These are phyloP conservation scores for Aphanomyces cochlioides DNA, from an alignment of 352 stramenopile species.

Conservation along the genomic window DNA sequence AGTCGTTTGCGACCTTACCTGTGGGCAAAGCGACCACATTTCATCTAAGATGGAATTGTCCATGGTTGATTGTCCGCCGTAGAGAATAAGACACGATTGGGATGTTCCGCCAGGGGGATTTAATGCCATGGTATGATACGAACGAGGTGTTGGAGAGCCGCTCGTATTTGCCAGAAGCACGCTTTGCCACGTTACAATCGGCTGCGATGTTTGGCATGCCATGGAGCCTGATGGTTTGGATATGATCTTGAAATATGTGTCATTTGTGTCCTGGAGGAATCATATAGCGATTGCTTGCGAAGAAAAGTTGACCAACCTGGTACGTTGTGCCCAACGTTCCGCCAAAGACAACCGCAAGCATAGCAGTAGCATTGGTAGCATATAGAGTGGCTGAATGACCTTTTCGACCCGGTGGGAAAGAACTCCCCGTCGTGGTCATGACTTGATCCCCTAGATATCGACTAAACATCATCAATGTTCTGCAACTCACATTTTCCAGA, in stretches of 20 bases:
- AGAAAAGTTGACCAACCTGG: background rate
- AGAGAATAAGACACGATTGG: slow-evolving; percentile 49
- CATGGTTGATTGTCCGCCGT: slow-evolving; percentile 48
- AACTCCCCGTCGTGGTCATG: background rate
- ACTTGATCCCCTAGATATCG: slow-evolving; percentile 23
- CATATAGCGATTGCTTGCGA: no score
- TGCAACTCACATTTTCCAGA: background rate
- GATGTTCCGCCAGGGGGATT: background rate
- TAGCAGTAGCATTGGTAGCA: slow-evolving; percentile 8
- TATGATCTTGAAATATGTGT: slow-evolving; percentile 11
- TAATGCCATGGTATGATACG: slow-evolving; percentile 22
- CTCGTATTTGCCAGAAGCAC: background rate
- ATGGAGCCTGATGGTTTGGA: background rate
- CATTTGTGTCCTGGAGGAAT: slow-evolving; percentile 19
- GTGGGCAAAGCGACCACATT: slow-evolving; percentile 63
- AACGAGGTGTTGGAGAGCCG: background rate
- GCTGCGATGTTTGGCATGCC: slow-evolving; percentile 7
- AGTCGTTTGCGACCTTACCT: background rate
- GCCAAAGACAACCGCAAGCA: slow-evolving; percentile 17
- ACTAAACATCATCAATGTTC: no score
- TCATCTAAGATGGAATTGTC: slow-evolving; percentile 58
- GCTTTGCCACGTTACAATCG: slow-evolving; percentile 15
- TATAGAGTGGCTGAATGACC: slow-evolving; percentile 10
- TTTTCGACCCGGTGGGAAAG: background rate
- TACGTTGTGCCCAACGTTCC: slow-evolving; percentile 16